Base-by-base conservation (phyloP, 148 eudicot species). In the Limonium bicolor region DNA sequence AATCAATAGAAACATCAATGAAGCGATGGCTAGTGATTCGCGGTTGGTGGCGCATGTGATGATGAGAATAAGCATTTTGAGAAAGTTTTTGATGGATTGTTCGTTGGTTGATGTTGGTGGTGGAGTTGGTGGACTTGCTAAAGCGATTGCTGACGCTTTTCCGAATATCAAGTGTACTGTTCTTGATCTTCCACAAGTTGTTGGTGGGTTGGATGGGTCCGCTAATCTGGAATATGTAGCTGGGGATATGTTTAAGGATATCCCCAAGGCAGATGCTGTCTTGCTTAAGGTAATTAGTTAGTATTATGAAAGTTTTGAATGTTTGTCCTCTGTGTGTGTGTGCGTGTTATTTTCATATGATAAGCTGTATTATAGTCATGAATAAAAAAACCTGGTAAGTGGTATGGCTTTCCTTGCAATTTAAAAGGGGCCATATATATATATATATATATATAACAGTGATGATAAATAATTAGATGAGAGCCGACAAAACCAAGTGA, bases 31-130 rank as follows among this genome's bases (percentile, higher is more conserved):
- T 1, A 36, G 54, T 9, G 66, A 61, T 30, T 33, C 66, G 14
- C 41, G 60, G 33, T 25, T 61, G 53, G 48, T 54, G 30, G 42
- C 36, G 13, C 22, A 35, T 11, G 48, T 53, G 13, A 6, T 61
- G 2, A 27, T 61, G 6, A 28, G 17, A 7, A 41, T 21, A 20
- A 11, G 46, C 1, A 40, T 19, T 10, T n/a, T 6, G 20, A 18
- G 21, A 0, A 23, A 46, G 17, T 61, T 61, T 20, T 27, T 23
- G 3, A 59, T 59, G 35, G 30, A 38, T 19, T 17, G 27, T 2
- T 45, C 66, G 18, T 3, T 61, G 39, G 59, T 61, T 17, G 66
- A 53, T 39, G 66, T 53, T 10, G 65, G 65, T 0, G 59, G 65
- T 23, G 65, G 65, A 13, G 25, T 46, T 10, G 66, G 66, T 1